Evolutionary conservation across 2,329 filamentous ascomycete species (phyloP).

Genomic region (Didymella exigua): DNA sequence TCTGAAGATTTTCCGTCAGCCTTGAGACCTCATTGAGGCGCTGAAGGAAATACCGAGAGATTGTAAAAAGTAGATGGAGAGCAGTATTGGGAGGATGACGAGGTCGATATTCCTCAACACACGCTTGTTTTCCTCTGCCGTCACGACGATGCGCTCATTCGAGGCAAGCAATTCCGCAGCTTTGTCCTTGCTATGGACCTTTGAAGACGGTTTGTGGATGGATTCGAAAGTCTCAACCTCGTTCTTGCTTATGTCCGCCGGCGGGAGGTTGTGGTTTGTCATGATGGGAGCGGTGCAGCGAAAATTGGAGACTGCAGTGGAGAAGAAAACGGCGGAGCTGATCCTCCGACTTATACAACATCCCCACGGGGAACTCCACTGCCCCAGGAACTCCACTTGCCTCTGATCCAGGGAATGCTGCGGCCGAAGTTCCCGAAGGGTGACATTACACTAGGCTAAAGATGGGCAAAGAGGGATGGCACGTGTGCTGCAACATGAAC

Average conservation of each 20-base stretch:
- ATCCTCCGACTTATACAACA: conserved; percentile 17
- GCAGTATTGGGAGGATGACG: conserved; percentile 59
- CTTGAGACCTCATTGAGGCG: background rate
- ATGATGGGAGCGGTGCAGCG: conserved; percentile 14
- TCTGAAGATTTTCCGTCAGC: conserved; percentile 54
- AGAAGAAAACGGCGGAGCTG: conserved; percentile 15
- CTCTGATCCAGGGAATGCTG: conserved; percentile 2
- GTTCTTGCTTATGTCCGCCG: conserved; percentile 28
- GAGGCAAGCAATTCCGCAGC: conserved; percentile 57
- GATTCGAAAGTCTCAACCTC: conserved; percentile 35
- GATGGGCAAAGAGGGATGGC: background rate
- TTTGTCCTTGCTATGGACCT: conserved; percentile 49
- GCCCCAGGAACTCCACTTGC: conserved; percentile 25
- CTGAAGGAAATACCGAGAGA: background rate
- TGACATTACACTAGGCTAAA: background rate
- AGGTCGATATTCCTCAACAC: conserved; percentile 59
- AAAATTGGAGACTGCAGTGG: conserved; percentile 10
- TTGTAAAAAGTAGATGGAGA: conserved; percentile 68
- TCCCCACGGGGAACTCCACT: conserved; percentile 33
- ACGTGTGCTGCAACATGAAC: background rate
- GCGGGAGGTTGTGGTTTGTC: conserved; percentile 20
- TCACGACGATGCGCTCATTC: conserved; percentile 55
- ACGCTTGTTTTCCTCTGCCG: conserved; percentile 58
- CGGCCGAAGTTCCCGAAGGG: conserved; percentile 27
- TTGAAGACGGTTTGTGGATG: conserved; percentile 28